Evolutionary conservation across 768 basidiomycete genomes (phyloP).

Genomic region (Tylopilus intermedius): DNA sequence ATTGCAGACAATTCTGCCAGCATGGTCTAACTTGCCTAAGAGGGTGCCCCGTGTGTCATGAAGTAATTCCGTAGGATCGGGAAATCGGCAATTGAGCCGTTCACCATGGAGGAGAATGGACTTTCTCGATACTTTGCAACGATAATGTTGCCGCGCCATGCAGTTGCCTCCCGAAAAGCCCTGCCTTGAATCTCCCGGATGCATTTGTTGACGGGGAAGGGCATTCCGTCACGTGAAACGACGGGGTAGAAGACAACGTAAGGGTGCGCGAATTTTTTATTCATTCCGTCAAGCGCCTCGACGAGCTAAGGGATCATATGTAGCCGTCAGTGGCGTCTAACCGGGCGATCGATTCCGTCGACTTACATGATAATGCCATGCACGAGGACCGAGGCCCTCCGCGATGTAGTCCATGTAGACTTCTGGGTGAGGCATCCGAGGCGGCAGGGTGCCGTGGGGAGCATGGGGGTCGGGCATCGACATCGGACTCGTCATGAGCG

Average conservation of each 20-base stretch:
- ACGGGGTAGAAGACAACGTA: constrained; percentile 79
- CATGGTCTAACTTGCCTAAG: constrained; percentile 32
- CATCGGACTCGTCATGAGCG: constrained; percentile 66
- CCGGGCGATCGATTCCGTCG: constrained; percentile 8
- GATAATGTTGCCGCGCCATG: constrained; percentile 80
- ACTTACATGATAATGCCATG: constrained; percentile 71
- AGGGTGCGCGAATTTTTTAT: constrained; percentile 68
- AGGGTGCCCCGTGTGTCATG: constrained; percentile 56
- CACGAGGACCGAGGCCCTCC: constrained; percentile 59
- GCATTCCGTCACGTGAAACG: constrained; percentile 73
- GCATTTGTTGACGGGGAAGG: constrained; percentile 75
- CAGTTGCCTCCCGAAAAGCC: constrained; percentile 53
- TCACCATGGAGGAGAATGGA: constrained; percentile 49
- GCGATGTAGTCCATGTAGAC: constrained; percentile 84
- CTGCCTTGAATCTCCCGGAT: constrained; percentile 70
- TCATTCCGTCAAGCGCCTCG: constrained; percentile 77
- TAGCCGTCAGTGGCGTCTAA: constrained; percentile 18
- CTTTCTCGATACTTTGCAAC: constrained; percentile 61
- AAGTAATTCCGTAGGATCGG: constrained; percentile 79
- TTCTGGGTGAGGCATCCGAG: constrained; percentile 77
- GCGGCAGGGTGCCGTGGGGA: constrained; percentile 40
- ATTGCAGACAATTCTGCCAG: constrained; percentile 6
- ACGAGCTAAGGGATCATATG: constrained; percentile 44
- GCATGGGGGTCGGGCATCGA: constrained; percentile 41
- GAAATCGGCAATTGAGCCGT: constrained; percentile 81